phyloP scores from a whole-genome alignment of 2,329 filamentous ascomycete genomes.

The Penicillium capsulatum region DNA sequence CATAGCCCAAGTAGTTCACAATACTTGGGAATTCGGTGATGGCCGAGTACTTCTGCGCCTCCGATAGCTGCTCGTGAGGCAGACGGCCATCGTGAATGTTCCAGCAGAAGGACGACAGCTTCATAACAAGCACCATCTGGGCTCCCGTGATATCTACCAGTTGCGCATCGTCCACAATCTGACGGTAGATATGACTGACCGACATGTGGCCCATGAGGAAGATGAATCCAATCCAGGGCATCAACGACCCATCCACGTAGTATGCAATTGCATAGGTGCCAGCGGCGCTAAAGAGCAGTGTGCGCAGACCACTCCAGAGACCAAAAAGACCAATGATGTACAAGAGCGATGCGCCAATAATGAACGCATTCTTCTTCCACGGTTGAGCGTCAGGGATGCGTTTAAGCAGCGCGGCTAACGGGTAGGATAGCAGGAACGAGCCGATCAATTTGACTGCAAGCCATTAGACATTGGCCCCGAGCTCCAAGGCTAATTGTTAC shows the following conservation, averaged over 20 bases:
- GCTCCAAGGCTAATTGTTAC: constrained; percentile 6
- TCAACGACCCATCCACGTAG: constrained; percentile 79
- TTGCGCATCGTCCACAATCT: constrained; percentile 62
- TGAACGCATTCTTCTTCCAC: constrained; percentile 82
- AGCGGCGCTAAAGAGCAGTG: constrained; percentile 71
- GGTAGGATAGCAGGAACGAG: constrained; percentile 88
- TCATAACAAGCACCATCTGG: constrained; percentile 99
- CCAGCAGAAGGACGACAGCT: constrained; percentile 94
- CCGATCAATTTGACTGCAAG: constrained; percentile 84
- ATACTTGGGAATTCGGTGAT: constrained; percentile 69
- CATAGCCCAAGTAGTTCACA: constrained; percentile 82
- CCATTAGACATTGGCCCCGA: constrained; percentile 3
- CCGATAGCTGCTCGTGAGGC: constrained; percentile 72
- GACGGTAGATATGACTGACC: constrained; percentile 78
- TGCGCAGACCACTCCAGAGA: constrained; percentile 78
- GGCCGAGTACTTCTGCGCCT: constrained; percentile 78
- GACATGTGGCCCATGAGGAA: constrained; percentile 97
- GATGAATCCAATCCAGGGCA: constrained; percentile 95
- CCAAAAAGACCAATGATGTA: constrained; percentile 92
- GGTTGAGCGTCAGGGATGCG: constrained; percentile 81
- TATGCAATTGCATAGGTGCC: constrained; percentile 80
- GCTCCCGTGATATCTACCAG: constrained; percentile 83
- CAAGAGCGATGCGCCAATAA: constrained; percentile 74
- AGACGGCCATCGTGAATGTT: constrained; percentile 90
- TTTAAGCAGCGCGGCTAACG: constrained; percentile 82